A percentile compares a stretch with the other conserved stretches of the same genome.
These are phyloP conservation scores for Cladosporium sp. DNA, from an alignment of 2,329 filamentous ascomycete species.

Conservation along the genomic window DNA sequence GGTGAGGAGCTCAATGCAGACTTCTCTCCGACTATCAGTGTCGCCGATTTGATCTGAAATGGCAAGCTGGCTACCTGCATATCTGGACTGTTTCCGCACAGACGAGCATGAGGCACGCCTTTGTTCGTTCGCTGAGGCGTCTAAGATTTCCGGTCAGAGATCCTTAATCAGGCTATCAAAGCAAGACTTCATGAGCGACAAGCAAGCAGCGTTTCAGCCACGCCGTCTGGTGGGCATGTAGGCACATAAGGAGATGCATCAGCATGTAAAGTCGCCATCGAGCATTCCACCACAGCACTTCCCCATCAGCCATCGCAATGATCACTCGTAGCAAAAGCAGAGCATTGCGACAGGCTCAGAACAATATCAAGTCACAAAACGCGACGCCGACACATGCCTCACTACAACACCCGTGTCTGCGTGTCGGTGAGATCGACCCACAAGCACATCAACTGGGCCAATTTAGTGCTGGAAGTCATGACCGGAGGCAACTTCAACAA, in stretches of 20 bases:
- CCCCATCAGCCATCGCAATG: not conserved
- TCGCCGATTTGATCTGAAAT: not conserved
- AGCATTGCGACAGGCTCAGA: not conserved
- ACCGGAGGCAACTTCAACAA: not conserved
- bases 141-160: not conserved
- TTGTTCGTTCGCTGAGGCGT: not conserved
- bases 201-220: not conserved
- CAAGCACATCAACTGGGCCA: not conserved
- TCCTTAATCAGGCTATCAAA: not conserved
- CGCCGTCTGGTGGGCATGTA: not conserved
- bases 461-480: not conserved
- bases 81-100: not conserved
- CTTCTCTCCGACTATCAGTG: not conserved
- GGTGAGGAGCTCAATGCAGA: not conserved
- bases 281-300: not conserved
- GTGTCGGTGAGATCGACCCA: not conserved
- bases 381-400: not conserved
- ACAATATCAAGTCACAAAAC: not conserved
- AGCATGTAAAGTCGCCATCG: not conserved
- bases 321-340: not conserved
- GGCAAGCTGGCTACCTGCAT: not conserved
- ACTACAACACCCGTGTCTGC: not conserved
- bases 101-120: not conserved
- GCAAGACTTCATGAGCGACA: not conserved
- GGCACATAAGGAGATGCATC: not conserved